These are phyloP conservation scores for Ustilago curta DNA, from an alignment of 1,284 basidiomycete genomes.

Conservation along the genomic window DNA sequence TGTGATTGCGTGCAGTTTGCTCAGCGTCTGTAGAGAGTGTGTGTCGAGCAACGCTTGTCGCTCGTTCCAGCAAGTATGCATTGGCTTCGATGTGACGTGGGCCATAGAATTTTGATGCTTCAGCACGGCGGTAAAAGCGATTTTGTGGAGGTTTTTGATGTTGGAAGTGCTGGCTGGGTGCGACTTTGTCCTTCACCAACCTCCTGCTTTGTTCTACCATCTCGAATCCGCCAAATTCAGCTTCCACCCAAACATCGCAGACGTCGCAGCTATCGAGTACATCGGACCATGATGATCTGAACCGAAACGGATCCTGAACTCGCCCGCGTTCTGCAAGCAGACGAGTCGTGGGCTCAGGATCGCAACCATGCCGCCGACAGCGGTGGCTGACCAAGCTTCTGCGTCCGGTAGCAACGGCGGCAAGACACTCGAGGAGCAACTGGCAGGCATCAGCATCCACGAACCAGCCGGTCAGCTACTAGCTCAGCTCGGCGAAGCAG, in stretches of 20 bases:
- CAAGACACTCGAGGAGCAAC: conserved; percentile 13
- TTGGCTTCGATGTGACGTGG: not conserved
- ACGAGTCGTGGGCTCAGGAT: conserved; percentile 37
- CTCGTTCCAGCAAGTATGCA: no score
- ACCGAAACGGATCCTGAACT: conserved; percentile 15
- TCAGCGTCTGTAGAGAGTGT: not conserved
- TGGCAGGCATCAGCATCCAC: conserved; percentile 23
- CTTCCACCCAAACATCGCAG: not conserved
- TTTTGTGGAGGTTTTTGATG: conserved; percentile 15
- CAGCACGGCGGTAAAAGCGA: not conserved
- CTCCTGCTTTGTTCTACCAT: not conserved
- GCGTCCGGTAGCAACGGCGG: not conserved
- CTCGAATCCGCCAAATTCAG: not conserved
- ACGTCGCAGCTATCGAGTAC: not conserved
- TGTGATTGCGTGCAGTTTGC: not conserved
- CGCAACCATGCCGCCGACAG: conserved; percentile 20
- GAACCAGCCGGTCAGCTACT: conserved; percentile 29
- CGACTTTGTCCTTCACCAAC: not conserved
- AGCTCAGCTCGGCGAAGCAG: conserved; percentile 22
- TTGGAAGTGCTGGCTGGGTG: not conserved
- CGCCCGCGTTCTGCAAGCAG: conserved; percentile 32
- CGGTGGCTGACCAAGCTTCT: not conserved
- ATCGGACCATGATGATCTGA: conserved; percentile 24
- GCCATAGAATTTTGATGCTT: not conserved
- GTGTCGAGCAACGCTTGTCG: no score